Evolutionary conservation across 2,329 filamentous ascomycete species (phyloP).

Genomic region (Dactylonectria estremocensis): DNA sequence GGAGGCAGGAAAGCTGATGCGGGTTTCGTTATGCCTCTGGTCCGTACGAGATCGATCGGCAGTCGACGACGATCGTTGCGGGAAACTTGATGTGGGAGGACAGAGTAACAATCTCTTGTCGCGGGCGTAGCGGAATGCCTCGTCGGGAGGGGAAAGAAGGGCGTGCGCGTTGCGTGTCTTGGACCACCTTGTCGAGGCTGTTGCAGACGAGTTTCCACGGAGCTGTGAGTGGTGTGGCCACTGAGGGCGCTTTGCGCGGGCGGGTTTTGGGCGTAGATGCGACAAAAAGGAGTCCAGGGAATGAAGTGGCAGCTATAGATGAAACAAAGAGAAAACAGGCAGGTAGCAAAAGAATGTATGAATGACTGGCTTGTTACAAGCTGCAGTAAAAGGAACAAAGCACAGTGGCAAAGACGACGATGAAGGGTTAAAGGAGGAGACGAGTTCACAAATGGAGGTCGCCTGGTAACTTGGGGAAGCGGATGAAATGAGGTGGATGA

Average conservation of each 20-base stretch:
- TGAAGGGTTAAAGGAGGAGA: background rate
- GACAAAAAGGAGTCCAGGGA: slow-evolving; percentile 3
- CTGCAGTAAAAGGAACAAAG: background rate
- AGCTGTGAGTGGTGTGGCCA: slow-evolving; percentile 12
- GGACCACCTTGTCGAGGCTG: background rate
- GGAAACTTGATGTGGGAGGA: background rate
- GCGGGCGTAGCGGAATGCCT: background rate
- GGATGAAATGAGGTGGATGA: slow-evolving; percentile 13
- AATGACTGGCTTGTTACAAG: slow-evolving; percentile 14
- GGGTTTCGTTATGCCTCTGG: slow-evolving; percentile 4
- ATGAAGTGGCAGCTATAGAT: slow-evolving; percentile 8
- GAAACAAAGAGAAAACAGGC: slow-evolving; percentile 11
- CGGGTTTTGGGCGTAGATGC: background rate
- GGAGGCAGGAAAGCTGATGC: background rate
- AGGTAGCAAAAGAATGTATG: background rate
- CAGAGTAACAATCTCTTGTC: background rate
- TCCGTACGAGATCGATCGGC: slow-evolving; percentile 2
- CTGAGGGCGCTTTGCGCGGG: slow-evolving; percentile 16
- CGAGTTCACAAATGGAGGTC: background rate
- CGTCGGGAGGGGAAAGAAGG: background rate
- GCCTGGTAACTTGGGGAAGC: background rate
- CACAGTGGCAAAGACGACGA: background rate
- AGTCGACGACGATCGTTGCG: background rate
- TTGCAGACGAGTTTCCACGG: background rate
- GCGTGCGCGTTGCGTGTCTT: slow-evolving; percentile 9